Conservation (phyloP, 805 yeast genomes). For the Lipomyces yamadae region DNA sequence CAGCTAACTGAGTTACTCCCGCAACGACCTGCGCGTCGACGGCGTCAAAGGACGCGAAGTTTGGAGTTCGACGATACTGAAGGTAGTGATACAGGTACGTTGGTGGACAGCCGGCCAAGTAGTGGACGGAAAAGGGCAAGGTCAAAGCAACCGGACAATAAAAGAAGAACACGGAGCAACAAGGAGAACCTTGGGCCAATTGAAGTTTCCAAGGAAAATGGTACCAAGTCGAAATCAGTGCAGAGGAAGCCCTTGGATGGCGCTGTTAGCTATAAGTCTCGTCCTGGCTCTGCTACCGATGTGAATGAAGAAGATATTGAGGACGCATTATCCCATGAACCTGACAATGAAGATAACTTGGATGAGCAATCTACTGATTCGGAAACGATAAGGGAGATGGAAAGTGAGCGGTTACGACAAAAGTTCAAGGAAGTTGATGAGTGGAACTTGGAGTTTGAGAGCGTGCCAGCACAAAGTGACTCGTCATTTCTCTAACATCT, state of each 20-base stretch:
- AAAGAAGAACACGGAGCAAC: constrained; percentile 7
- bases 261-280: not conserved
- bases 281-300: not conserved
- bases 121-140: not conserved
- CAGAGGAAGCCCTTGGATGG: not conserved
- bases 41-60: constrained; percentile 10
- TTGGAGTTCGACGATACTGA: constrained; percentile 10
- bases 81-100: constrained; percentile 6
- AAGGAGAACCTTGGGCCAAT: not conserved
- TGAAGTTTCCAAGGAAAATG: not conserved
- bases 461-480: constrained; percentile 20
- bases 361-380: constrained; percentile 9
- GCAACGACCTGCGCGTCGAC: constrained; percentile 3
- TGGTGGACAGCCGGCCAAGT: not conserved
- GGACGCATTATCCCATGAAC: not conserved
- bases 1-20: constrained; percentile 28
- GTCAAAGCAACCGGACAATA: not conserved
- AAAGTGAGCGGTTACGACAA: constrained; percentile 17
- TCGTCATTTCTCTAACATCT: constrained; percentile 17
- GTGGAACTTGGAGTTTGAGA: constrained; percentile 30
- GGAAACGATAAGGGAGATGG: constrained; percentile 16
- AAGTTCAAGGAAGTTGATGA: constrained; percentile 29
- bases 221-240: not conserved
- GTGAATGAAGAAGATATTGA: constrained; percentile 9
- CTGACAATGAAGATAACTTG: constrained; percentile 8